Evolutionary conservation across 192 early-diverging fungal species (phyloP).

Genomic region (Mortierella alpina): DNA sequence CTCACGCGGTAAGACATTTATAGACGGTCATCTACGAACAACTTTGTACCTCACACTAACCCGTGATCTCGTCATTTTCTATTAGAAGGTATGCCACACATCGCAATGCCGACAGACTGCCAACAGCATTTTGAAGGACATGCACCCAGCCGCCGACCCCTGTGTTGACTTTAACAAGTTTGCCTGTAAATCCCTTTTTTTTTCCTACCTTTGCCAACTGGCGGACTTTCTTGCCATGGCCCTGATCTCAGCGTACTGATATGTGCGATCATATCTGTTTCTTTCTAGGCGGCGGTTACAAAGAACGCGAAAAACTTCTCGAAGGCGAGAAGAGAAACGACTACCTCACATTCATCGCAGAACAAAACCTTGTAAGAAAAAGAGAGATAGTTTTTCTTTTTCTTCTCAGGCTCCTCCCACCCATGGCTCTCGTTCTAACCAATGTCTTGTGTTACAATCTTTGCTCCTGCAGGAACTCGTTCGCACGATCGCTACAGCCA

Average conservation of each 20-base stretch:
- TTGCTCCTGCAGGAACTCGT: slow-evolving; percentile 30
- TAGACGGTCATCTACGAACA: too few species aligned
- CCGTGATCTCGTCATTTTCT: not conserved
- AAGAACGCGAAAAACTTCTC: slow-evolving; percentile 16
- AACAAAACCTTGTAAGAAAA: too few species aligned
- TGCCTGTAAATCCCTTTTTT: slow-evolving; percentile 56
- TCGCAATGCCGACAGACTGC: slow-evolving; percentile 63
- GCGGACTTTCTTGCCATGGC: not conserved
- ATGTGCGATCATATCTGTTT: too few species aligned
- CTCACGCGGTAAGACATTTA: not conserved
- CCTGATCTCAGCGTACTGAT: not conserved
- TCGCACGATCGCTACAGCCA: slow-evolving; percentile 56
- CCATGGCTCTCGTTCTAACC: too few species aligned
- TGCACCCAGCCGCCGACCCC: slow-evolving; percentile 66
- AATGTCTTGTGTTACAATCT: too few species aligned
- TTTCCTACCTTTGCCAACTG: not conserved
- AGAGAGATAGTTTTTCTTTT: too few species aligned
- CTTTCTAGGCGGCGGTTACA: slow-evolving; percentile 21
- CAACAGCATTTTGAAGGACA: slow-evolving; percentile 56
- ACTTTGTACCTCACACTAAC: too few species aligned
- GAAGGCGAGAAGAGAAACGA: too few species aligned
- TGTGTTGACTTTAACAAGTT: slow-evolving; percentile 75
- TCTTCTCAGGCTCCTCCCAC: too few species aligned
- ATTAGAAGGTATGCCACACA: slow-evolving; percentile 57
- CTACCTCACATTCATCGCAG: too few species aligned